A percentile compares a stretch with the other conserved stretches of the same genome.
These are phyloP conservation scores for Albizia julibrissin DNA, from an alignment of 306 rosid genomes.

Conservation along the genomic window DNA sequence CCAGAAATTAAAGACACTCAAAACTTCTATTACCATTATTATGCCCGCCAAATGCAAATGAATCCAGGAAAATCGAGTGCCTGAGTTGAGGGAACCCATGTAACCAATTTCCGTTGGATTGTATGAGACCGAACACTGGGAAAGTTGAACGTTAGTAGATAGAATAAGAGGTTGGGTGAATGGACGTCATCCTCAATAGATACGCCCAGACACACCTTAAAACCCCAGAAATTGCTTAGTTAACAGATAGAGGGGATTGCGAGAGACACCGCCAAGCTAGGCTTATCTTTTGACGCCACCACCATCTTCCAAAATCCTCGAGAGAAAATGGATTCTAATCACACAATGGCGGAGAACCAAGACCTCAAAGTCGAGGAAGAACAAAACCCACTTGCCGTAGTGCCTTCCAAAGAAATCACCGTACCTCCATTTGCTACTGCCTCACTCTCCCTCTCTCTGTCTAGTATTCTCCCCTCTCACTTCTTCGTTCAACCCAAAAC, in stretches of 20 bases:
- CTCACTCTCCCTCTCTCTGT: slow-evolving; percentile 72
- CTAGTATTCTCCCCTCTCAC: slow-evolving; percentile 52
- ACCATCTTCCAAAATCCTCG: neutral
- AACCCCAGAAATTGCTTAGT: neutral
- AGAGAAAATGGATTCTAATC: slow-evolving; percentile 48
- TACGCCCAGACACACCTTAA: neutral
- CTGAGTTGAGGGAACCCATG: neutral
- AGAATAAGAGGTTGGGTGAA: neutral
- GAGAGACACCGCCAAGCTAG: neutral
- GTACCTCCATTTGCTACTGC: slow-evolving; percentile 54
- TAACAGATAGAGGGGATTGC: neutral
- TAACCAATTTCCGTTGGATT: neutral
- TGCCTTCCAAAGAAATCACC: slow-evolving; percentile 29
- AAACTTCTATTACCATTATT: neutral
- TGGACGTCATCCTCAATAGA: neutral
- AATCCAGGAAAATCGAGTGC: neutral
- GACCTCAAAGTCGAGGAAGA: slow-evolving; percentile 51
- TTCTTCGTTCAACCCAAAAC: slow-evolving; percentile 58
- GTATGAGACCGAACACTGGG: neutral
- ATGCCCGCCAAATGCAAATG: neutral
- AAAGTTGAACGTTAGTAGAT: neutral
- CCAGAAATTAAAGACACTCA: too few species aligned
- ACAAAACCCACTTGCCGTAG: slow-evolving; percentile 33
- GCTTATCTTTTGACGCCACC: slow-evolving; percentile 13
- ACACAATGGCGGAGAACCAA: slow-evolving; percentile 42